These are phyloP conservation scores for Hypoxylon fragiforme DNA, from an alignment of 495 filamentous ascomycete genomes.

Conservation along the genomic window DNA sequence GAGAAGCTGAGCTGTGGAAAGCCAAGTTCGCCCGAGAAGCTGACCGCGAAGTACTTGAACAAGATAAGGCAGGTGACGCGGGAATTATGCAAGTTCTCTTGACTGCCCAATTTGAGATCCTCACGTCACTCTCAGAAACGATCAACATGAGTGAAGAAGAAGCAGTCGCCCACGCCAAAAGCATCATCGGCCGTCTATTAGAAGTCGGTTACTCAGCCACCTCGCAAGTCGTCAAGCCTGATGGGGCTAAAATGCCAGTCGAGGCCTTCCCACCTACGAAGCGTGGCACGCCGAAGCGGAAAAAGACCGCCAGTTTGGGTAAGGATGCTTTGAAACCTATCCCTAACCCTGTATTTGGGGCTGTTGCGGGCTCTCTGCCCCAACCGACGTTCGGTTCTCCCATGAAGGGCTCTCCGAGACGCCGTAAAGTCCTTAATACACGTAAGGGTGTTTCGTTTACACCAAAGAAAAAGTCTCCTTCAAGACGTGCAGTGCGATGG, in stretches of 20 bases:
- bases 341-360: slow-evolving; percentile 40
- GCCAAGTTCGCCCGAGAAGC: slow-evolving; percentile 82
- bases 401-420: slow-evolving; percentile 75
- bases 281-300: slow-evolving; percentile 72
- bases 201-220: slow-evolving; percentile 70
- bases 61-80: slow-evolving; percentile 80
- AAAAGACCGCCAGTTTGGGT: slow-evolving; percentile 56
- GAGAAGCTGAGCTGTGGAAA: slow-evolving; percentile 84
- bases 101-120: slow-evolving; percentile 87
- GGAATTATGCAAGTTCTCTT: slow-evolving; percentile 79
- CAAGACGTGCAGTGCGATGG: slow-evolving; percentile 86
- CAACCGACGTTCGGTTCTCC: slow-evolving; percentile 50
- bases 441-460: slow-evolving; percentile 84
- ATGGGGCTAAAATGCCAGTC: slow-evolving; percentile 66
- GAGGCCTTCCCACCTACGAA: slow-evolving; percentile 69
- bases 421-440: slow-evolving; percentile 64
- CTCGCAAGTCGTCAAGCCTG: slow-evolving; percentile 86
- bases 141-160: slow-evolving; percentile 79
- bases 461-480: slow-evolving; percentile 71
- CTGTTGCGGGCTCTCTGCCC: slow-evolving; percentile 42
- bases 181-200: slow-evolving; percentile 77
- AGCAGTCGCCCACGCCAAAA: slow-evolving; percentile 76
- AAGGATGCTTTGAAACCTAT: slow-evolving; percentile 40
- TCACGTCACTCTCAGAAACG: slow-evolving; percentile 77
- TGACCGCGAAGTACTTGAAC: slow-evolving; percentile 73